Evolutionary conservation across 148 eudicot genomes (phyloP), one percentile per base, ranked within the genome.

Genomic region (Bassia scoparia): DNA sequence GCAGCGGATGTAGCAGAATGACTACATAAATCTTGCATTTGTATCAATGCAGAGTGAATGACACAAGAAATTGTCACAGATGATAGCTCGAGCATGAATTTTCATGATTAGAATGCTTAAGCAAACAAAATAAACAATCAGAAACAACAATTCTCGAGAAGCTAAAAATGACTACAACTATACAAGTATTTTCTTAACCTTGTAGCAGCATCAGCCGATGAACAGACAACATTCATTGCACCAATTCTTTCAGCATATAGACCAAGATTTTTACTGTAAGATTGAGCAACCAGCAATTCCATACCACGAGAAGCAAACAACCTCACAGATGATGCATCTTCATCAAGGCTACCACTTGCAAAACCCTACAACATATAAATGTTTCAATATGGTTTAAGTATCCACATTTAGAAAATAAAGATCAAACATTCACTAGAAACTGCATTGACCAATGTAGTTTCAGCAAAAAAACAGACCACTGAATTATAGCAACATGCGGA

Each of bases 281-380:
- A 91, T 81, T 94, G 98, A 75, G 98, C 98, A 78, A 91, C 89
- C 64, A 94, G 78, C 80, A 91, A 83, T 81, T 94, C 98, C 90
- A 91, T 86, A 43, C 96, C 97, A 59, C 97, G 97, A 65, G 86
- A 87, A 71, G 97, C 93, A 89, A 94, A 94, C 76, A 89, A 73
- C 75, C 98, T 87, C 74, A 94, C 96, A 43, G 98, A 89, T 38
- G 97, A 91, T 75, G 98, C 98, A 88, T 94, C 98, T 56, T 69
- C 88, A 74, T 94, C 97, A 73, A 94, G 98, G 86, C 97, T 94
- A 67, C 98, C 98, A 78, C 97, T 94, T 69, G 98, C 98, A 86
- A 94, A 94, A 69, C 98, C 97, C 98, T 94, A 77, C 38, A 83
- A 27, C 24, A 27, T 27, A 71, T 5, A 10, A 5, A 18, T 59